Evolutionary conservation across 768 basidiomycete species (phyloP).

Genomic region (Hypholoma sublateritium): DNA sequence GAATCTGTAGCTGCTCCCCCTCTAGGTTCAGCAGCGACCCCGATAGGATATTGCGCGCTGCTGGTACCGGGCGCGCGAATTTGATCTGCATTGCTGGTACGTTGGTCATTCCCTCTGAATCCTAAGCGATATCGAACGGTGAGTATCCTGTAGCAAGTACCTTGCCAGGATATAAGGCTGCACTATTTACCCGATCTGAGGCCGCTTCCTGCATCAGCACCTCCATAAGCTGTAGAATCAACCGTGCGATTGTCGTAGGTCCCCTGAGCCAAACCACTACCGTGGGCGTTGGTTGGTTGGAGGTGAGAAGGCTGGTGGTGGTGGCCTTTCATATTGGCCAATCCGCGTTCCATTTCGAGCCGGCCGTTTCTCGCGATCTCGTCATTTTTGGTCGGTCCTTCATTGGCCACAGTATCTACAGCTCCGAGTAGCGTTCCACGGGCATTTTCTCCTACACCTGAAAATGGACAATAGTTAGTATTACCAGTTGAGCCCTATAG

Average conservation of each 20-base stretch:
- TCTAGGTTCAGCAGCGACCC: neutral
- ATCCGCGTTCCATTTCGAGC: constrained; percentile 38
- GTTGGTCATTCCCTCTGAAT: too few relatives aligned
- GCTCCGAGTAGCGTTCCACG: constrained; percentile 42
- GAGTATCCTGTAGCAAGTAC: neutral
- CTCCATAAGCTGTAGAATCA: neutral
- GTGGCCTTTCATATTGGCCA: constrained; percentile 26
- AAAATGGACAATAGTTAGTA: neutral
- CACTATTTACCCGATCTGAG: neutral
- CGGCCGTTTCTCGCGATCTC: constrained; percentile 37
- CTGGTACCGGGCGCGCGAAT: too few relatives aligned
- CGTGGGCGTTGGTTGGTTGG: neutral
- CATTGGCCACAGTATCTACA: constrained; percentile 32
- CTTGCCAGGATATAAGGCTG: too few relatives aligned
- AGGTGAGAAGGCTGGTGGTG: neutral
- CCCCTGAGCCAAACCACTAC: neutral
- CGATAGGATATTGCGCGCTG: neutral
- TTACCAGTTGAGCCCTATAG: neutral
- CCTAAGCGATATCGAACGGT: neutral
- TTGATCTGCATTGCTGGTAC: too few relatives aligned
- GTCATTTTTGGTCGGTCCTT: constrained; percentile 29
- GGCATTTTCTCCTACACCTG: constrained; percentile 44
- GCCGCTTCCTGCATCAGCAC: neutral
- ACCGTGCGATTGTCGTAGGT: neutral
- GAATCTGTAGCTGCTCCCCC: neutral